Conservation (phyloP, 2,329 filamentous ascomycete species). For the Aspergillus sp. region DNA sequence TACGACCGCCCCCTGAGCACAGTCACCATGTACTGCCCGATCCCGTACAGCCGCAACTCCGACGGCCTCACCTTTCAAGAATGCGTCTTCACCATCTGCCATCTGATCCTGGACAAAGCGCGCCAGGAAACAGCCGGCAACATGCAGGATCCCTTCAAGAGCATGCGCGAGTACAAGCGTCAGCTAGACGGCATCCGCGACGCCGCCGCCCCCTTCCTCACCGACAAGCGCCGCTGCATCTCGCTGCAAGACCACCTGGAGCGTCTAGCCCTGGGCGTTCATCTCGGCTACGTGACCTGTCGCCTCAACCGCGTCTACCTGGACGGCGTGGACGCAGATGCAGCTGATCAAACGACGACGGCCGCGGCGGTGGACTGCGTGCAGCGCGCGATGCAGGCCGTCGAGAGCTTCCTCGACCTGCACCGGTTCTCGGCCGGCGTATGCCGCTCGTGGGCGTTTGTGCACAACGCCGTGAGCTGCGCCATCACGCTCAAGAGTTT, state of each 20-base stretch:
- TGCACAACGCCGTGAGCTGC: constrained; percentile 22
- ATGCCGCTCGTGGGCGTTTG: constrained; percentile 20
- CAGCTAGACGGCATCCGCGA: constrained; percentile 9
- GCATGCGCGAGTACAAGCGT: constrained; percentile 4
- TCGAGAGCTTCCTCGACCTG: constrained; percentile 17
- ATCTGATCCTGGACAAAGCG: constrained; percentile 11
- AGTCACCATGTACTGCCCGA: constrained; percentile 7
- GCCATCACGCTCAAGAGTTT: constrained; percentile 14
- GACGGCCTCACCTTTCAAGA: constrained; percentile 14
- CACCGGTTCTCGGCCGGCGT: constrained; percentile 14
- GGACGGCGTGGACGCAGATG: background rate
- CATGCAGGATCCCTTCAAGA: background rate
- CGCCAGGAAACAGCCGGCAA: background rate
- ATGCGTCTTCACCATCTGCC: constrained; percentile 14
- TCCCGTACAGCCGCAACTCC: constrained; percentile 8
- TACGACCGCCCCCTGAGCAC: constrained; percentile 20
- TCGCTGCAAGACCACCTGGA: constrained; percentile 17
- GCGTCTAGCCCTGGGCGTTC: constrained; percentile 16
- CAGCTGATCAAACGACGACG: background rate
- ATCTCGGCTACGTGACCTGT: constrained; percentile 18
- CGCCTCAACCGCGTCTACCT: constrained; percentile 13
- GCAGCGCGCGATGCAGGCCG: constrained; percentile 4
- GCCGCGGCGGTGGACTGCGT: background rate
- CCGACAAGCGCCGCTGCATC: constrained; percentile 12
- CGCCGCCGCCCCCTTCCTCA: constrained; percentile 8